phyloP scores from a whole-genome alignment of 495 filamentous ascomycete genomes.

The Parathielavia appendiculata region DNA sequence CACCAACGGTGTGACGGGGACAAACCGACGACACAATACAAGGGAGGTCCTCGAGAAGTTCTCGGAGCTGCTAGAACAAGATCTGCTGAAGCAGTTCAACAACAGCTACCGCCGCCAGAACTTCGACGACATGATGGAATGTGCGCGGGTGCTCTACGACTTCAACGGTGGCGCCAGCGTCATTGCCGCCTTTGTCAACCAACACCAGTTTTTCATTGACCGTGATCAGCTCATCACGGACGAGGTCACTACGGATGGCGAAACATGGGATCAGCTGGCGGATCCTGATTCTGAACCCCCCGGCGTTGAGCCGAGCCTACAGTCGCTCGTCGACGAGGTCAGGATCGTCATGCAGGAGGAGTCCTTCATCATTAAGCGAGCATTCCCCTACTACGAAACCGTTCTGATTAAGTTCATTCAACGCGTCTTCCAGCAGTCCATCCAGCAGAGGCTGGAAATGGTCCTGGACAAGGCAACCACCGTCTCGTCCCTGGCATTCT shows the following conservation, averaged over 20 bases:
- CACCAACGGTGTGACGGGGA: slow-evolving; percentile 43
- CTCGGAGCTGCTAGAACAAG: slow-evolving; percentile 90
- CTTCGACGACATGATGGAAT: slow-evolving; percentile 93
- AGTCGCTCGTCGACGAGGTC: slow-evolving; percentile 88
- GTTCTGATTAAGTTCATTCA: slow-evolving; percentile 89
- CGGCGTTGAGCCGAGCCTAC: slow-evolving; percentile 84
- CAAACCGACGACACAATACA: slow-evolving; percentile 55
- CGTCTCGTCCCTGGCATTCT: slow-evolving; percentile 85
- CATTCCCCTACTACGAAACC: slow-evolving; percentile 93
- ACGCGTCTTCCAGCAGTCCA: slow-evolving; percentile 93
- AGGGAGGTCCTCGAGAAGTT: slow-evolving; percentile 94
- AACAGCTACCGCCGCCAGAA: slow-evolving; percentile 90
- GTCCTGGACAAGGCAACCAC: slow-evolving; percentile 89
- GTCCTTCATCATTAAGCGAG: slow-evolving; percentile 88
- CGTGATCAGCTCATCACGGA: slow-evolving; percentile 83
- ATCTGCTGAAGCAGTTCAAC: slow-evolving; percentile 93
- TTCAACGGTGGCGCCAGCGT: slow-evolving; percentile 95
- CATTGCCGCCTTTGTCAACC: slow-evolving; percentile 93
- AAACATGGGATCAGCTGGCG: slow-evolving; percentile 83
- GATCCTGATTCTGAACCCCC: slow-evolving; percentile 91
- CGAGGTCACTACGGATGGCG: slow-evolving; percentile 74
- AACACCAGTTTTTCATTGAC: slow-evolving; percentile 98
- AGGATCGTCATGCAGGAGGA: slow-evolving; percentile 95
- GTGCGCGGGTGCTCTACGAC: slow-evolving; percentile 87
- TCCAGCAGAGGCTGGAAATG: slow-evolving; percentile 94